Base-by-base conservation (phyloP, 169 alveolate species). In the Amoebophrya sp. region DNA sequence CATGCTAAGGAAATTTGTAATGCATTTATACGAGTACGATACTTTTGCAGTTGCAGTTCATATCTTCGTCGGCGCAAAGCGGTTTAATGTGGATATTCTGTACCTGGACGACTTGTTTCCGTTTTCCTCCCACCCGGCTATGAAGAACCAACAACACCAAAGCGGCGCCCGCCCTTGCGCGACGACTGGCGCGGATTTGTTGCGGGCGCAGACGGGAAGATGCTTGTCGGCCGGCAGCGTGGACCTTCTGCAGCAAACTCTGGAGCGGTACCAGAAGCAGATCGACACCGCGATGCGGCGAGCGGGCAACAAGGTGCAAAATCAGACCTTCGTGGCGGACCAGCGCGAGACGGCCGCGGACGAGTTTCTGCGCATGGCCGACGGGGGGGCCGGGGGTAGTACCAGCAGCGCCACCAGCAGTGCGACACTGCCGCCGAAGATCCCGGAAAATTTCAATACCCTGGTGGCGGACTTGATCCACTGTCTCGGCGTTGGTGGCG, bases 31-130 rank as follows among this genome's bases (percentile, higher is more conserved):
- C n/a, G n/a, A n/a, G n/a, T 66, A 66, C 83, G n/a, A 66, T n/a
- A n/a, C n/a, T n/a, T n/a, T n/a, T n/a, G n/a, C n/a, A n/a, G n/a
- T n/a, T n/a, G n/a, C n/a, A n/a, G n/a, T n/a, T n/a, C n/a, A n/a
- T 32, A 93, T 93, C 33, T 93, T 53, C 39, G 94, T 93, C 14
- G 94, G 94, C 18, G 94, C 92, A 12, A 66, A 77, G 7, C 93
- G 94, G 14, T 93, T 91, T 90, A 92, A 93, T 25, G 94, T 93
- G 35, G 93, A 93, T 40, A 77, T 1, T 14, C 39, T 92, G 25
- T 92, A 54, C 89, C 77, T 92, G 0, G 94, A 92, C 91, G 94
- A 92, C 38, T 40, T 90, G 40, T 90, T 77, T 0, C 29, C 32
- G 77, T 0, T 29, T n/a, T n/a, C n/a, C n/a, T n/a, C n/a, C n/a